Percentiles rank a stretch among this genome's conserved stretches.
Evolutionary conservation across 352 stramenopile species (phyloP).

Genomic region (Salisapilia sapeloensis): DNA sequence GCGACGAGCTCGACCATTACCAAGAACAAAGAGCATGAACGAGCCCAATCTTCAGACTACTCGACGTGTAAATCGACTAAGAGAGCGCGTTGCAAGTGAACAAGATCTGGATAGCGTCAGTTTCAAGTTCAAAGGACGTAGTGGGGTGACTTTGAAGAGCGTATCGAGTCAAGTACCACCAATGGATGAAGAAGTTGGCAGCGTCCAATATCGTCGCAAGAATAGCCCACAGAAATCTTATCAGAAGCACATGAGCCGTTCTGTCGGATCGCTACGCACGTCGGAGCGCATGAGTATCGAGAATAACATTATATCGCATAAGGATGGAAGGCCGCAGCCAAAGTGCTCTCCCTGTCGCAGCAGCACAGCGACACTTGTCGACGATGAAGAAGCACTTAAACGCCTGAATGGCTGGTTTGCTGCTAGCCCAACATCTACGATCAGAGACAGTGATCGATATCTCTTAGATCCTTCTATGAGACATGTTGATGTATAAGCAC

Average conservation of each 20-base stretch:
- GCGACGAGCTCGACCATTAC: slow-evolving; percentile 12
- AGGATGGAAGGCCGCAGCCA: slow-evolving; percentile 13
- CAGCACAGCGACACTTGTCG: slow-evolving; percentile 31
- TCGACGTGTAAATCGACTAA: not conserved
- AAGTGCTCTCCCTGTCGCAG: slow-evolving; percentile 11
- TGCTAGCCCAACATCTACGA: slow-evolving; percentile 41
- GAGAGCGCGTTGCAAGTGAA: not conserved
- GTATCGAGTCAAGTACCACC: slow-evolving; percentile 2
- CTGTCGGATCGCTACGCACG: slow-evolving; percentile 15
- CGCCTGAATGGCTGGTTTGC: slow-evolving; percentile 46
- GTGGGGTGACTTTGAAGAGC: slow-evolving; percentile 7
- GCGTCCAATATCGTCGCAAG: slow-evolving; percentile 8
- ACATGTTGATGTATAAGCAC: no score
- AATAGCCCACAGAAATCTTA: slow-evolving; percentile 11
- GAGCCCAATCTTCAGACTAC: slow-evolving; percentile 4
- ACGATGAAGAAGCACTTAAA: slow-evolving; percentile 38
- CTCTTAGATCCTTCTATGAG: no score
- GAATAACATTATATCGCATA: slow-evolving; percentile 54
- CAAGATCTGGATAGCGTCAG: not conserved
- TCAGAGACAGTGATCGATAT: no score
- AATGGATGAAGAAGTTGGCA: slow-evolving; percentile 1
- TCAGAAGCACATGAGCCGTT: slow-evolving; percentile 21
- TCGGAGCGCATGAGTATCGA: slow-evolving; percentile 61
- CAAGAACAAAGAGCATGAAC: slow-evolving; percentile 14
- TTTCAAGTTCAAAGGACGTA: slow-evolving; percentile 48